phyloP scores from a whole-genome alignment of 2,329 filamentous ascomycete species.

The Cylindrodendrum hubeiense region DNA sequence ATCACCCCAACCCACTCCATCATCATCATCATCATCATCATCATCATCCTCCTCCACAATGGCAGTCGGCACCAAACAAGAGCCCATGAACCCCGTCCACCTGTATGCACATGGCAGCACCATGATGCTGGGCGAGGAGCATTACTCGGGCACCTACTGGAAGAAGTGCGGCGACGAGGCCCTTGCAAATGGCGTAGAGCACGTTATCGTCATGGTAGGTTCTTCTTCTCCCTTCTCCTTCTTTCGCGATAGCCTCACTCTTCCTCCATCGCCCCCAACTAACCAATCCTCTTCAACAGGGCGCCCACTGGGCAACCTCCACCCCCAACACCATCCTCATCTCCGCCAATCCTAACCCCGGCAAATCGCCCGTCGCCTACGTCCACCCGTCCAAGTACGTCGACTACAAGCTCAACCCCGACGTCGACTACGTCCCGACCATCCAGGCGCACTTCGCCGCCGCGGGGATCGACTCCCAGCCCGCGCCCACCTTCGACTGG shows the following conservation, averaged over 20 bases:
- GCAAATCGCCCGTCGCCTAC: slow-evolving; percentile 74
- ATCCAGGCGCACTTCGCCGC: slow-evolving; percentile 14
- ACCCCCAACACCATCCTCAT: slow-evolving; percentile 65
- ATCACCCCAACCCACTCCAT: too few species aligned
- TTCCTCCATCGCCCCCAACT: neutral
- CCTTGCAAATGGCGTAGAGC: slow-evolving; percentile 34
- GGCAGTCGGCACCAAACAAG: slow-evolving; percentile 18
- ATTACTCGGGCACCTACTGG: slow-evolving; percentile 36
- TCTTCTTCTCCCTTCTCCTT: neutral
- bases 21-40: neutral
- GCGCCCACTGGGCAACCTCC: slow-evolving; percentile 74
- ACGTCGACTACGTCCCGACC: slow-evolving; percentile 54
- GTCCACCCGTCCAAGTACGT: slow-evolving; percentile 75
- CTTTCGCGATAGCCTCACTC: neutral
- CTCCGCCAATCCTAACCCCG: slow-evolving; percentile 69
- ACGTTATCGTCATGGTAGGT: slow-evolving; percentile 38
- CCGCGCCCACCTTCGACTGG: slow-evolving; percentile 69
- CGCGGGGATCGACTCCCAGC: slow-evolving; percentile 17
- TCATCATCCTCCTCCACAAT: neutral
- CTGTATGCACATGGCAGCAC: slow-evolving; percentile 43
- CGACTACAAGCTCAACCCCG: slow-evolving; percentile 71
- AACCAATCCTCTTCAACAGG: slow-evolving; percentile 50
- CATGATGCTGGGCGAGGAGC: slow-evolving; percentile 43
- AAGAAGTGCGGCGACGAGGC: slow-evolving; percentile 40
- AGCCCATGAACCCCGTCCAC: slow-evolving; percentile 35